Base-by-base conservation (phyloP, 179 eudicot species). In the Spinacia oleracea region DNA sequence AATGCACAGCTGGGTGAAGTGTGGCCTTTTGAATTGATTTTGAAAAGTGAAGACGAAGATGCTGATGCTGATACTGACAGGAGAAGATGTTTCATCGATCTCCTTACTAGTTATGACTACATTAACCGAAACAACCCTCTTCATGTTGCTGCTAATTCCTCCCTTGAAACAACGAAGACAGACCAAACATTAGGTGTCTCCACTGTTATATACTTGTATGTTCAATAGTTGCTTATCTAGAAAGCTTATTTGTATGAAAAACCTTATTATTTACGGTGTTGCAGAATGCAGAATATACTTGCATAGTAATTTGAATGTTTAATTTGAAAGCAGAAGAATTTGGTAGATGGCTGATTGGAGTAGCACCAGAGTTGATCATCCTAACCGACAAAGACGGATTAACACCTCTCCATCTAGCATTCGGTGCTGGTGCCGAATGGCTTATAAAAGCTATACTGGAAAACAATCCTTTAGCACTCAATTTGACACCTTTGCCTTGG, bases 1-100 rank as follows among this genome's bases (percentile, higher is more conserved):
- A 29, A n/a, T 70, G 16, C 73, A 70, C 16, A 45, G 31, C n/a
- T 70, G 73, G 73, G 50, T 70, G 31, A 70, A 48, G 12, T 70
- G 42, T 43, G 73, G 73, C 53, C 59, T 23, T 45, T 71, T 15
- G 60, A 71, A 48, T 29, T 48, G 3, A 15, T 71, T 7, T 3
- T 46, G 40, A 35, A 35, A 35, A 35, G 40, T 35, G 40, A 35
- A 35, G 40, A 35, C 18, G 5, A 48, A 27, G 31, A 46, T 6
- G n/a, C 56, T 38, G 15, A 70, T 18, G 5, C 48, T 46, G 31
- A 46, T 6, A n/a, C 56, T 38, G 15, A 70, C 3, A 7, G 9
- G 34, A 70, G 31, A 70, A 46, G 74, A 21, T 27, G 10, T 9
- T 70, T 70, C 20, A 16, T 48, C 59, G 1, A 50, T 0, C 74